Evolutionary conservation across 805 yeast genomes (phyloP).

Genomic region (Starmerella ratchasimensis): DNA sequence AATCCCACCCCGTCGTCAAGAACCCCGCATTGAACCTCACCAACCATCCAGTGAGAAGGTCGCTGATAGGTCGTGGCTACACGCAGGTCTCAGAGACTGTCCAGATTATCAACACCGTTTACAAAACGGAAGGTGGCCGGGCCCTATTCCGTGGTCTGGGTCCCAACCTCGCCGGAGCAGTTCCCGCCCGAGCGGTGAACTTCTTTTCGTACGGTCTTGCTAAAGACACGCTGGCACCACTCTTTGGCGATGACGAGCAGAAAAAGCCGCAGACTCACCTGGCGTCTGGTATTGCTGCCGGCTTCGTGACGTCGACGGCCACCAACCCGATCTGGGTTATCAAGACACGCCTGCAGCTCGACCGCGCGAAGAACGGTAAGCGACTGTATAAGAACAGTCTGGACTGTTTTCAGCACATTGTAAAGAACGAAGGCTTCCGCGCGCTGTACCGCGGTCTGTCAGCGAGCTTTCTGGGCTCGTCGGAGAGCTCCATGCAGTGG

Average conservation of each 20-base stretch:
- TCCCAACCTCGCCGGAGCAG: constrained; percentile 92
- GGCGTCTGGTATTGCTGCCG: constrained; percentile 78
- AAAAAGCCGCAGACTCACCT: constrained; percentile 68
- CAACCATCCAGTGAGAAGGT: neutral
- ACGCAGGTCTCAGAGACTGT: constrained; percentile 77
- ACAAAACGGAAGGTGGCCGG: constrained; percentile 62
- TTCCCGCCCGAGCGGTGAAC: constrained; percentile 94
- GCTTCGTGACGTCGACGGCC: constrained; percentile 85
- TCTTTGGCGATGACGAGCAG: constrained; percentile 62
- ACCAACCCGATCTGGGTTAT: constrained; percentile 97
- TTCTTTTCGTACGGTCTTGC: constrained; percentile 95
- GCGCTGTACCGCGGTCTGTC: constrained; percentile 84
- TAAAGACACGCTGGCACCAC: constrained; percentile 54
- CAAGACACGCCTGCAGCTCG: constrained; percentile 87
- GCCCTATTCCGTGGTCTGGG: constrained; percentile 92
- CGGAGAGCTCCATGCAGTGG: constrained; percentile 92
- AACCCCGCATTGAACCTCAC: neutral
- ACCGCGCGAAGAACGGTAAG: constrained; percentile 34
- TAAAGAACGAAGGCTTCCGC: constrained; percentile 60
- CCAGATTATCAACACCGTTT: constrained; percentile 53
- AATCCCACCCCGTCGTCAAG: constrained; percentile 12
- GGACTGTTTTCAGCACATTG: constrained; percentile 64
- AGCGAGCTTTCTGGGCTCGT: constrained; percentile 88
- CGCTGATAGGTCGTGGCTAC: constrained; percentile 32
- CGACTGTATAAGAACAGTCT: constrained; percentile 66